Conservation (phyloP, 441 rosid species). For the Metrosideros polymorpha region DNA sequence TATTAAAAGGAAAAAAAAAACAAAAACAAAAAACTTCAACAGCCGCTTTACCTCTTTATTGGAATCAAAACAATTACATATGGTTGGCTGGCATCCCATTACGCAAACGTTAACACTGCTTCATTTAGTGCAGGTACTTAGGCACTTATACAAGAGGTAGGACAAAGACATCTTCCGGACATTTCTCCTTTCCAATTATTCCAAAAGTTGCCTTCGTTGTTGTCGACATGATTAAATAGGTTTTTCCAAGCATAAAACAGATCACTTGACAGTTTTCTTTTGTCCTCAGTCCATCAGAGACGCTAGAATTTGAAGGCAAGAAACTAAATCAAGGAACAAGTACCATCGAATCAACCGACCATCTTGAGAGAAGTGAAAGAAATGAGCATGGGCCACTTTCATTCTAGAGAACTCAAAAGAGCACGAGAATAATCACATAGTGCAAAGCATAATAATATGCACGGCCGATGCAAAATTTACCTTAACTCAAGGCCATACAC, state of each 20-base stretch:
- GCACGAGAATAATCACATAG: neutral
- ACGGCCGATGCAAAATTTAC: neutral
- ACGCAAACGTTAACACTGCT: neutral
- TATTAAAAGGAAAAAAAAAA: neutral
- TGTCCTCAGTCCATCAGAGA: neutral
- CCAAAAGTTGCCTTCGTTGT: neutral
- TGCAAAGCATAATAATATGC: neutral
- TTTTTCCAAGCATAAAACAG: neutral
- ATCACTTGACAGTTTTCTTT: neutral
- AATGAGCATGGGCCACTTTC: neutral
- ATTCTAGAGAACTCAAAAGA: neutral
- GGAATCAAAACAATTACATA: neutral
- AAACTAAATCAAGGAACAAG: neutral
- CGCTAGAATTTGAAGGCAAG: neutral
- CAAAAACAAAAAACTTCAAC: neutral
- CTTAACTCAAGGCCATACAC: neutral
- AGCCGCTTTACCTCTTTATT: neutral
- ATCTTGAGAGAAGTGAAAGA: neutral
- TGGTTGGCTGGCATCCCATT: neutral
- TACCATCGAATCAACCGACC: neutral
- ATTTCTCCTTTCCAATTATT: neutral
- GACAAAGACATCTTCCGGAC: neutral
- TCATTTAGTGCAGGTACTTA: neutral
- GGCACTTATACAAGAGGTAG: neutral
- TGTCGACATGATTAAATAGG: neutral